phyloP scores from a whole-genome alignment of 495 filamentous ascomycete genomes.

The Tetracladium setigerum region DNA sequence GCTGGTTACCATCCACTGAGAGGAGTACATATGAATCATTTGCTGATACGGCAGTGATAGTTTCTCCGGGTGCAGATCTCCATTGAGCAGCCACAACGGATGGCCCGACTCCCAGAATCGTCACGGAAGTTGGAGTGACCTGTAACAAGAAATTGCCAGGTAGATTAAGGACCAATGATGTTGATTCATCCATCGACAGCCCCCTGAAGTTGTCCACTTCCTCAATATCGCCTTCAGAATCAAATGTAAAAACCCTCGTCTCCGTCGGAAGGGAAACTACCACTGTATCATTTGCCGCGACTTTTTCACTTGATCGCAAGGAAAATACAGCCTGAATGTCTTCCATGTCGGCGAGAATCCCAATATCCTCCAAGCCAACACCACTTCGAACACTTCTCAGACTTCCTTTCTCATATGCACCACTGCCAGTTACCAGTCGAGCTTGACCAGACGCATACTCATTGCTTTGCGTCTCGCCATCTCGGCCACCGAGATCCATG shows the following conservation, averaged over 20 bases:
- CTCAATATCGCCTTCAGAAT: conserved; percentile 68
- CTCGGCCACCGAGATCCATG: conserved; percentile 87
- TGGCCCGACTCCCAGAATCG: conserved; percentile 26
- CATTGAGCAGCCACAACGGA: conserved; percentile 50
- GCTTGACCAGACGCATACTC: conserved; percentile 94
- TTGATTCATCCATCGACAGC: conserved; percentile 59
- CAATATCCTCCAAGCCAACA: conserved; percentile 85
- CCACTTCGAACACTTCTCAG: conserved; percentile 85
- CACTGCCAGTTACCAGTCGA: conserved; percentile 85
- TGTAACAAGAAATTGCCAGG: conserved; percentile 61
- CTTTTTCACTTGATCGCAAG: conserved; percentile 38
- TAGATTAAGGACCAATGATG: conserved; percentile 63
- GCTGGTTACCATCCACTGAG: conserved; percentile 58
- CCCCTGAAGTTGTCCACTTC: conserved; percentile 70
- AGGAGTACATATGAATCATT: conserved; percentile 62
- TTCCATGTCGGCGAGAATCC: conserved; percentile 71
- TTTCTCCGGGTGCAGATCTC: conserved; percentile 45
- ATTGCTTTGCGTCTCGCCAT: conserved; percentile 66
- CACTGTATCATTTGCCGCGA: conserved; percentile 56
- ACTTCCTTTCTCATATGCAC: conserved; percentile 78
- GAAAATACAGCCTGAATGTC: conserved; percentile 60
- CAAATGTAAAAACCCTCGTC: conserved; percentile 77
- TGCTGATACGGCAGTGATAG: conserved; percentile 72
- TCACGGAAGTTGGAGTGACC: conserved; percentile 63
- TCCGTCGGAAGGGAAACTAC: conserved; percentile 77